Conservation (phyloP, 1,284 basidiomycete species). For the Puccinia polysora region DNA sequence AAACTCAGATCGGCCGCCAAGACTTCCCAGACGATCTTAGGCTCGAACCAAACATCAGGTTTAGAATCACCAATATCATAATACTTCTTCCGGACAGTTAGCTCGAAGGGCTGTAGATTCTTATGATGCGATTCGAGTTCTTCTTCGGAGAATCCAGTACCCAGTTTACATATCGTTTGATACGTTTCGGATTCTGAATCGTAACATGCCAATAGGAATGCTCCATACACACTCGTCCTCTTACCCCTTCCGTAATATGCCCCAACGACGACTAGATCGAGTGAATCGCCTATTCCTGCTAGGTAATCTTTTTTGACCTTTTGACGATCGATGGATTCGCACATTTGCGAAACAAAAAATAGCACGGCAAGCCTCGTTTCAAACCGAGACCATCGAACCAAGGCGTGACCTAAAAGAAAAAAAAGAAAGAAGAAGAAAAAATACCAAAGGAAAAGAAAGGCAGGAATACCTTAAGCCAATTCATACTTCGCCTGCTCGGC, state of each 20-base stretch:
- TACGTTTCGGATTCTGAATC: conserved; percentile 83
- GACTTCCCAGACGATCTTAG: conserved; percentile 85
- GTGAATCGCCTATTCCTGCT: conserved; percentile 91
- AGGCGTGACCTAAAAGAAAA: background rate
- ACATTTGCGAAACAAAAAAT: too few relatives aligned
- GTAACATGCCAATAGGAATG: conserved; percentile 90
- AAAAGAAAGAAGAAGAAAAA: background rate
- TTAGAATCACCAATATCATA: conserved; percentile 49
- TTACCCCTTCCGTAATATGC: conserved; percentile 97
- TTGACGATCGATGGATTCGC: too few relatives aligned
- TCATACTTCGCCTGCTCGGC: conserved; percentile 86
- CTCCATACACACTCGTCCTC: conserved; percentile 91
- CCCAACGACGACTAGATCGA: conserved; percentile 94
- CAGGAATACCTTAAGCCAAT: conserved; percentile 84
- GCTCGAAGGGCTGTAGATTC: conserved; percentile 78
- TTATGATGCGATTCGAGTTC: conserved; percentile 74
- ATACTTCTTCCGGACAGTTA: conserved; percentile 47
- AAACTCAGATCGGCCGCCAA: conserved; percentile 92
- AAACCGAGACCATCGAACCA: conserved; percentile 49
- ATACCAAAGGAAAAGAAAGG: conserved; percentile 5
- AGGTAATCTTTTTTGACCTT: conserved; percentile 97
- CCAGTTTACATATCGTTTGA: conserved; percentile 97
- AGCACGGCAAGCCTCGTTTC: too few relatives aligned
- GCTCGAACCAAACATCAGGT: conserved; percentile 50
- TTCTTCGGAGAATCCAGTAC: conserved; percentile 95